Conservation (phyloP, 495 filamentous ascomycete genomes). For the Wilcoxina mikolae region DNA sequence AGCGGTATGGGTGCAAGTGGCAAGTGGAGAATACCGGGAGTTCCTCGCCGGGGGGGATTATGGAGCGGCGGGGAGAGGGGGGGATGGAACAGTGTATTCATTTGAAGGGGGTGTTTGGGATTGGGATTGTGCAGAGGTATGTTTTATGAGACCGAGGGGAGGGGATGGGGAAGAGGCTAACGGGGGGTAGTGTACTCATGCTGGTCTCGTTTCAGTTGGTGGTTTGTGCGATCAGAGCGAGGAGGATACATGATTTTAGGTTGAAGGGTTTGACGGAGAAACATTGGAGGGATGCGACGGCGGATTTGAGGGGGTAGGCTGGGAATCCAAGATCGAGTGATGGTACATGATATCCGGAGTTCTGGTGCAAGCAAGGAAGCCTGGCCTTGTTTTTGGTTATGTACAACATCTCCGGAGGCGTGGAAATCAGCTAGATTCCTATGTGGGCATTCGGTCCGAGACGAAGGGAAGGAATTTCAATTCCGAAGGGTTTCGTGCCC, state of each 20-base stretch:
- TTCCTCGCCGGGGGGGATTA: neutral
- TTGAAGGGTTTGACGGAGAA: neutral
- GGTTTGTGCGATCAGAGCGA: too few species aligned
- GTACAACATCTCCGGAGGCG: too few species aligned
- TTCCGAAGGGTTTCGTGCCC: too few species aligned
- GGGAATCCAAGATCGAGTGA: too few species aligned
- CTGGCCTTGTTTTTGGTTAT: too few species aligned
- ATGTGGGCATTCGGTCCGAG: too few species aligned
- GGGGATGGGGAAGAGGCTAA: neutral
- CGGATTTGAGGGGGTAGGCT: too few species aligned
- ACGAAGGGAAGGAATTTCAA: too few species aligned
- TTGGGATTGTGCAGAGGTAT: neutral
- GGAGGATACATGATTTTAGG: neutral
- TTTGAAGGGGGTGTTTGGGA: neutral
- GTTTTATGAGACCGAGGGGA: neutral
- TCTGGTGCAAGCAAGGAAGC: too few species aligned
- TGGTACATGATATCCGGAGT: too few species aligned
- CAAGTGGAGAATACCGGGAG: neutral
- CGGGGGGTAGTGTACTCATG: neutral
- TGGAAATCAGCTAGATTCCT: too few species aligned
- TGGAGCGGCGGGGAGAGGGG: neutral
- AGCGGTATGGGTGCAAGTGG: neutral
- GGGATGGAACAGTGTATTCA: neutral
- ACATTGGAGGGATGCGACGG: neutral
- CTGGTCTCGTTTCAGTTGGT: neutral